Percentiles rank a stretch among this genome's conserved stretches.
Conservation (phyloP, 2,329 filamentous ascomycete species). For the Calonectria honghensis region DNA sequence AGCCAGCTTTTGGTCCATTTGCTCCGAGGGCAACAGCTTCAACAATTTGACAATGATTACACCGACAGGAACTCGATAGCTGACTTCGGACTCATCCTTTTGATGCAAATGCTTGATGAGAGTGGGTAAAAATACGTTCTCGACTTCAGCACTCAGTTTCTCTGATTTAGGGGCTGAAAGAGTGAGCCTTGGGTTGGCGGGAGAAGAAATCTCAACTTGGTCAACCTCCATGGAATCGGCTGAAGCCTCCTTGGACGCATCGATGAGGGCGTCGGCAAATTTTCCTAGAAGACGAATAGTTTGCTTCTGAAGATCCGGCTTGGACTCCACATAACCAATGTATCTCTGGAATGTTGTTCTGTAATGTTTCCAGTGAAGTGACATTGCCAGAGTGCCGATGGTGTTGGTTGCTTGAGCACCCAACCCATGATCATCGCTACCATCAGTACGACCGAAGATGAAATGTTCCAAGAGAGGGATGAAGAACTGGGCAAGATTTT, state of each 20-base stretch:
- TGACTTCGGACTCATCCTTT: conserved; percentile 96
- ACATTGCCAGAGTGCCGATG: conserved; percentile 83
- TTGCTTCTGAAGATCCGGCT: conserved; percentile 89
- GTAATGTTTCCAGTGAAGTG: conserved; percentile 93
- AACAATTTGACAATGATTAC: conserved; percentile 92
- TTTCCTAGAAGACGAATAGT: conserved; percentile 88
- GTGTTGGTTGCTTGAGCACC: conserved; percentile 90
- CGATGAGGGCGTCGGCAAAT: conserved; percentile 84
- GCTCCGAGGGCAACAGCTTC: conserved; percentile 83
- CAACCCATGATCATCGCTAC: conserved; percentile 86
- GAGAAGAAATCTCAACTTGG: conserved; percentile 51
- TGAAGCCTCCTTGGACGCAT: conserved; percentile 67
- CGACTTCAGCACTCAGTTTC: conserved; percentile 83
- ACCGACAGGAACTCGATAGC: conserved; percentile 91
- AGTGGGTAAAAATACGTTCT: conserved; percentile 84
- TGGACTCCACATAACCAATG: conserved; percentile 86
- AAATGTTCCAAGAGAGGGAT: conserved; percentile 96
- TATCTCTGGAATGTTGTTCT: conserved; percentile 89
- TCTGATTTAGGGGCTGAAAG: conserved; percentile 79
- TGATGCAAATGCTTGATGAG: conserved; percentile 91
- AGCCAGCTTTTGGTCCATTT: conserved; percentile 85
- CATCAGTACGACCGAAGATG: conserved; percentile 86
- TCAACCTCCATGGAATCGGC: conserved; percentile 67
- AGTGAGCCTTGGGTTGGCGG: conserved; percentile 70
- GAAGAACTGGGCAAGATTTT: conserved; percentile 90